Evolutionary conservation across 176 grass and related monocot genomes (phyloP).

Genomic region (Phyllostachys edulis): DNA sequence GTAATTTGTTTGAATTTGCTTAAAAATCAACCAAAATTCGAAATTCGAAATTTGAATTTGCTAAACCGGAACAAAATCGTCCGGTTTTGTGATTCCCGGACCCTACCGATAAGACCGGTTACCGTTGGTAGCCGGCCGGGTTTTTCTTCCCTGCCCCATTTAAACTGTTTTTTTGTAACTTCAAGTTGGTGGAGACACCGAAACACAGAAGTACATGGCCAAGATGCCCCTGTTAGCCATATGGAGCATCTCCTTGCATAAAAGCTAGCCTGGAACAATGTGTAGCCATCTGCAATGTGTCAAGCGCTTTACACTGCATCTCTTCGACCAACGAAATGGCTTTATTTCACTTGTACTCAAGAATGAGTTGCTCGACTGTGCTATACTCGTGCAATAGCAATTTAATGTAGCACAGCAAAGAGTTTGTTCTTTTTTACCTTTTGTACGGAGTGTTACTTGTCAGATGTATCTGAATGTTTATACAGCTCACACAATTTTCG

Average conservation of each 20-base stretch:
- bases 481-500: background rate
- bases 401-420: background rate
- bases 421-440: conserved; percentile 8
- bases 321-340: background rate
- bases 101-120: too few species aligned
- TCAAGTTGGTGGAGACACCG: background rate
- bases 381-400: background rate
- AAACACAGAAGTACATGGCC: conserved; percentile 5
- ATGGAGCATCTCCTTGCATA: background rate
- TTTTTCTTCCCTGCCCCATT: too few species aligned
- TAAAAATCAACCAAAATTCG: too few species aligned
- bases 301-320: background rate
- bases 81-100: too few species aligned
- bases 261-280: background rate
- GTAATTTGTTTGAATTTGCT: too few species aligned
- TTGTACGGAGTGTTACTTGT: background rate
- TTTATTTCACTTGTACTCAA: conserved; percentile 11
- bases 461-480: conserved; percentile 5
- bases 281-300: background rate
- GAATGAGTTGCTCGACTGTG: background rate
- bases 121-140: too few species aligned
- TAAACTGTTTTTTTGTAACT: background rate
- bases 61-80: too few species aligned
- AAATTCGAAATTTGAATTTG: too few species aligned
- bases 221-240: background rate